Evolutionary conservation across 176 grass and related monocot species (phyloP), one percentile per base, ranked within the genome.

Genomic region (Puya raimondii): DNA sequence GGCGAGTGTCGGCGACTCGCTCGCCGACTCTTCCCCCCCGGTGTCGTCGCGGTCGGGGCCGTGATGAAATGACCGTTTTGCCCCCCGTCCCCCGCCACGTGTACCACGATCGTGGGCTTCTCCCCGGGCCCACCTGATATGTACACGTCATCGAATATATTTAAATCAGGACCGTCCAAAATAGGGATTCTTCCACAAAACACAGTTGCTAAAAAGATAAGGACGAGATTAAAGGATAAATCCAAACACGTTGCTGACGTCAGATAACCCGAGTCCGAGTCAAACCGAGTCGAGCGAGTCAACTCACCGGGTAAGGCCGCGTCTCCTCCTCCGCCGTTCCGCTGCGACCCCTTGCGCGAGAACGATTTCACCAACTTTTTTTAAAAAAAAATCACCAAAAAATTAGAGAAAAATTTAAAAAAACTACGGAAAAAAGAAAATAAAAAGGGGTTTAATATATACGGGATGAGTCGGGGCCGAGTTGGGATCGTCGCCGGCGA

Each of bases 11-110:
- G 74, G 78, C 88, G 52, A 23, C 23, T 23, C 12, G 76, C 81
- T 59, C 93, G 83, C 23, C 88, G 80, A 11, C 54, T 80, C 79
- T 89, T 89, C 3, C 81, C 78, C 23, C 78, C 81, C 2, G 73
- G 88, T 72, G 79, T 80, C 69, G 86, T 42, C 70, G 72, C 65
- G 23, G 86, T 80, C 25, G 25, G 25, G 1, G 25, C 25, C 1
- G 86, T 82, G 81, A 78, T 71, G 6, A 83, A 77, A 14, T 84
- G 72, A 53, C 78, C 70, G 47, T 73, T 42, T n/a, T 83, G 73
- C 1, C 82, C 88, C 16, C 33, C 63, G 29, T 88, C 86, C 16
- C 33, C 29, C 53, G 88, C 76, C 79, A 90, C 84, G 79, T 87
- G 84, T 53, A 83, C 80, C 54, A 76, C 74, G 2, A 85, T 64